Conservation (phyloP, 2,329 filamentous ascomycete species). For the Nemania sp. region DNA sequence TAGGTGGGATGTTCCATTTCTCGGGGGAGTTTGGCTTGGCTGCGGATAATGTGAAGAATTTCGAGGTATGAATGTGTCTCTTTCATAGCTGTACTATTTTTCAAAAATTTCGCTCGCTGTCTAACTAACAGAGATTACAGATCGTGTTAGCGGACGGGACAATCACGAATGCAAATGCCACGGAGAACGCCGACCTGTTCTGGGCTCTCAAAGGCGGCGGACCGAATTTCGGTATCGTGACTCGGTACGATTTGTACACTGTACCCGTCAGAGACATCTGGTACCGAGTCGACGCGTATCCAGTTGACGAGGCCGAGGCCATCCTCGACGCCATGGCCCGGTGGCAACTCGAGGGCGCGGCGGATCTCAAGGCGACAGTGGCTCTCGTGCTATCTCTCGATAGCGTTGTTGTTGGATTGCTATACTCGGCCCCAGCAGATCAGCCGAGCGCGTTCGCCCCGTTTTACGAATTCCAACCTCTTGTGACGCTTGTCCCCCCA, state of each 20-base stretch:
- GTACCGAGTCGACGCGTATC: neutral
- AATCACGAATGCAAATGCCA: neutral
- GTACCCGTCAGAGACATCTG: neutral
- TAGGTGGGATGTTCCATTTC: neutral
- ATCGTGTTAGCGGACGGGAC: neutral
- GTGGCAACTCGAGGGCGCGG: neutral
- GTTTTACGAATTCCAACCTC: conserved; percentile 27
- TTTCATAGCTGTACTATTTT: too few relatives aligned
- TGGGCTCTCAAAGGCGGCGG: neutral
- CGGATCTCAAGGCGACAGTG: neutral
- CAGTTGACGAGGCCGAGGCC: neutral
- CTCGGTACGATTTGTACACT: neutral
- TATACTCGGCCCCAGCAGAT: conserved; percentile 17
- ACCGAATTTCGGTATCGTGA: neutral
- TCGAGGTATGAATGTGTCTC: neutral
- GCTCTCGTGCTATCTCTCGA: neutral
- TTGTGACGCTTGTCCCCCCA: neutral
- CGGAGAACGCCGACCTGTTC: neutral
- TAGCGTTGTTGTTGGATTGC: neutral
- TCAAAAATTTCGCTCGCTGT: neutral
- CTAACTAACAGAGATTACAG: neutral
- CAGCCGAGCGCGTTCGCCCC: conserved; percentile 29
- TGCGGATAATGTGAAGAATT: neutral
- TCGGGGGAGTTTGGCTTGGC: neutral
- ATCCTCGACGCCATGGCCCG: neutral